Evolutionary conservation across 176 grass and related monocot genomes (phyloP), one percentile per base, ranked within the genome.

Genomic region (Eleusine indica): DNA sequence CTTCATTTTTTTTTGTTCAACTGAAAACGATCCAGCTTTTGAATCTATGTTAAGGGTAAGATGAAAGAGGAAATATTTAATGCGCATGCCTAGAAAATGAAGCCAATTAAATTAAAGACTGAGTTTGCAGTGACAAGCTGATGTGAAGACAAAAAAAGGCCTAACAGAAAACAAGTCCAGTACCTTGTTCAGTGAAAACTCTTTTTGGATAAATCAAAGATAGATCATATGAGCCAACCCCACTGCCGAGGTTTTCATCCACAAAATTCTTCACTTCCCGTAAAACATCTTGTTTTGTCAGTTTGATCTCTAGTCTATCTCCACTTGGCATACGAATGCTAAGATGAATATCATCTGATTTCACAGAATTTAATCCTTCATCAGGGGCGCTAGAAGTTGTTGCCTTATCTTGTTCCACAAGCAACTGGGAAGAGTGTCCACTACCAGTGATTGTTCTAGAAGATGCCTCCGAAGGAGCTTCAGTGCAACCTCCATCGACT

Each of bases 161-260:
- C 28, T 25, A 28, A 18, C 47, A 82, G 39, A 54, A 68, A 69
- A 51, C 42, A 86, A 46, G 66, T 75, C 64, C 9, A 32, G 37
- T 86, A 99, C 96, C 96, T 94, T 92, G 76, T 76, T 94, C 85
- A 8, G 38, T 89, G 77, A 98, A 98, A 58, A 98, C 30, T 82
- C 86, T 92, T 73, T 88, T 88, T 66, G 96, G 96, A 92, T 99
- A 99, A 89, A 94, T 87, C 78, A 99, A 82, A 49, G 87, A 94
- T 44, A 99, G 87, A 89, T 94, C 86, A 78, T 99, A 99, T 29
- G 85, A 81, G 48, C 87, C 81, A 57, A 86, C 15, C 22, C 38
- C 68, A 89, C 18, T 39, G 79, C 48, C 75, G 73, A 74, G 22
- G 61, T 89, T 94, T 87, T 94, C 89, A 84, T 99, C 85, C 57